phyloP scores from a whole-genome alignment of 78 protist genomes.

The Thecamonas trahens region DNA sequence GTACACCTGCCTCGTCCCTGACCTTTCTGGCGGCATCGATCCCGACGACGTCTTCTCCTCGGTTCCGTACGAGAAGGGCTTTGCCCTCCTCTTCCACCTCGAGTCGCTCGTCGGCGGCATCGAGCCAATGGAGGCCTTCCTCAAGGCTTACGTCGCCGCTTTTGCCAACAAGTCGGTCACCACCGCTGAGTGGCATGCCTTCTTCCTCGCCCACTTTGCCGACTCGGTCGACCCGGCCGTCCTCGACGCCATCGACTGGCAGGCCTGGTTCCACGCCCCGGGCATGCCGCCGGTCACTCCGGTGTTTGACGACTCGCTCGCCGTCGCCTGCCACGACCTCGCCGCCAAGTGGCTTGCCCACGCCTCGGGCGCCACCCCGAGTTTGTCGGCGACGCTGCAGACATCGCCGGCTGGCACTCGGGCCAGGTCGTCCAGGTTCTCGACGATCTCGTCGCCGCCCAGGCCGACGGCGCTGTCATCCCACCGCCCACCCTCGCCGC shows the following conservation, averaged over 20 bases:
- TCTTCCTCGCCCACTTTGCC: slow-evolving; percentile 4
- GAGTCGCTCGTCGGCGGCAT: slow-evolving; percentile 52
- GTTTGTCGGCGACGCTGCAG: background rate
- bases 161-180: background rate
- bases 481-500: background rate
- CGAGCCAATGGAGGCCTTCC: slow-evolving; percentile 30
- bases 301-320: background rate
- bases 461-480: background rate
- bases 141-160: slow-evolving; percentile 10
- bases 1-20: slow-evolving; percentile 50
- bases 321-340: background rate
- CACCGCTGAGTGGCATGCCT: slow-evolving; percentile 42
- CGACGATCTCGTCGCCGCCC: background rate
- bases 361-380: background rate
- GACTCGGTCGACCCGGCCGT: background rate
- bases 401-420: background rate
- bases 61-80: slow-evolving; percentile 81
- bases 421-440: background rate
- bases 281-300: slow-evolving; percentile 38
- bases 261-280: slow-evolving; percentile 50
- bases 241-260: slow-evolving; percentile 46
- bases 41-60: slow-evolving; percentile 78
- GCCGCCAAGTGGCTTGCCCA: background rate
- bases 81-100: slow-evolving; percentile 55
- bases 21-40: slow-evolving; percentile 47